Evolutionary conservation across 1,284 basidiomycete species (phyloP).

Genomic region (Ganoderma multipileum): DNA sequence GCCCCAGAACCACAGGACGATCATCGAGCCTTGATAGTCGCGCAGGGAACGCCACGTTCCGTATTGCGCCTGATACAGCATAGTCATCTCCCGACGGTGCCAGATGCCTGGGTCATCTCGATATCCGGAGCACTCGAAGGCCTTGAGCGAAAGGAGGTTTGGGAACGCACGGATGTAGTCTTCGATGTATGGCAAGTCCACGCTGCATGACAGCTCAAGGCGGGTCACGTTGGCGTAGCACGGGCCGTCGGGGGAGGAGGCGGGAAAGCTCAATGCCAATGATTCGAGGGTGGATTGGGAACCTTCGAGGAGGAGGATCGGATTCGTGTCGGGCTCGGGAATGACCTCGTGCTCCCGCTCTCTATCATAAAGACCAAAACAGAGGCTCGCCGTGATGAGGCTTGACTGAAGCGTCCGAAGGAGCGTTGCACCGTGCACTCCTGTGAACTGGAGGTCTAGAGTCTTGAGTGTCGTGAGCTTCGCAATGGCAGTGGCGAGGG

Average conservation of each 20-base stretch:
- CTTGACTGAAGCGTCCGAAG: not conserved
- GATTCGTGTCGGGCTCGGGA: not conserved
- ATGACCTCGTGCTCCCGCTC: not conserved
- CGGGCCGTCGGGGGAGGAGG: not conserved
- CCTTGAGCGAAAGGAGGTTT: not conserved
- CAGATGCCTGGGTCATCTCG: not conserved
- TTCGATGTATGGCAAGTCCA: not conserved
- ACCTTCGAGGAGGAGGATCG: not conserved
- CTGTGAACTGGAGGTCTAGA: not conserved
- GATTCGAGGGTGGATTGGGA: not conserved
- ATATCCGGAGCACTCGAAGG: not conserved
- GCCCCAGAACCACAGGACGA: not conserved
- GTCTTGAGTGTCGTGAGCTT: not conserved
- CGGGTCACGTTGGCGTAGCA: not conserved
- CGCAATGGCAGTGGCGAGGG: not conserved
- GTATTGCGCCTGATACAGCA: not conserved
- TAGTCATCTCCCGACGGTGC: not conserved
- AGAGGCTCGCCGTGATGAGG: not conserved
- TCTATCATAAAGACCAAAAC: not conserved
- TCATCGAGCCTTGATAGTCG: not conserved
- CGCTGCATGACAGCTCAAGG: not conserved
- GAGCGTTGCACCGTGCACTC: not conserved
- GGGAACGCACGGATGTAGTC: constrained; percentile 1
- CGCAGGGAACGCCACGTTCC: not conserved
- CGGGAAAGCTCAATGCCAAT: not conserved